Conservation (phyloP, 2,329 filamentous ascomycete genomes). For the Daldinia sp. region DNA sequence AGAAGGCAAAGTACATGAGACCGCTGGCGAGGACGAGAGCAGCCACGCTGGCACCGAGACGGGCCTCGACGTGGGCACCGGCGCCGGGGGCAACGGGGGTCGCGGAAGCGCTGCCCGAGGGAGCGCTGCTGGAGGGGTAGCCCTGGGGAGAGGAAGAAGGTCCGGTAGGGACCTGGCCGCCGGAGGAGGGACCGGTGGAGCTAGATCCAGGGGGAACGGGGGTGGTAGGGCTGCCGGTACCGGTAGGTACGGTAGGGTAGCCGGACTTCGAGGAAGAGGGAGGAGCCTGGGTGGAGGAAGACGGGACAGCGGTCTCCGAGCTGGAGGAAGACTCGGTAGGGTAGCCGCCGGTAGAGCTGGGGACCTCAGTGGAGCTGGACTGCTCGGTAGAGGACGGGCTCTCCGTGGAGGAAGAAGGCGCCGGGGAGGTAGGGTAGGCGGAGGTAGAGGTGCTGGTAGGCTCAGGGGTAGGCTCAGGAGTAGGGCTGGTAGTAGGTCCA, state of each 20-base stretch:
- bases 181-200: conserved; percentile 3
- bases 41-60: conserved; percentile 31
- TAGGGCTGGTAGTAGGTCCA: conserved; percentile 8
- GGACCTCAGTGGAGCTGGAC: neutral
- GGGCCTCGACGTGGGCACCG: conserved; percentile 26
- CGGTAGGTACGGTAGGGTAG: conserved; percentile 1
- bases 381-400: neutral
- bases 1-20: conserved; percentile 38
- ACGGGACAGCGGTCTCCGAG: neutral
- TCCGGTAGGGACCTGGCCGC: conserved; percentile 14
- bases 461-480: conserved; percentile 3
- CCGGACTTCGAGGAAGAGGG: neutral
- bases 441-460: conserved; percentile 7
- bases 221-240: neutral
- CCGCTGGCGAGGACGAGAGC: conserved; percentile 36
- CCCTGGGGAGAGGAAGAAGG: conserved; percentile 12
- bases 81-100: conserved; percentile 23
- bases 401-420: conserved; percentile 3
- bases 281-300: neutral
- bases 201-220: conserved; percentile 3
- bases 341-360: conserved; percentile 1
- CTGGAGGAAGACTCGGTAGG: conserved; percentile 13
- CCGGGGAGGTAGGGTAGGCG: conserved; percentile 4
- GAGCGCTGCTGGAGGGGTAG: neutral
- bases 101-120: neutral